Conservation (phyloP, 208 protist species). For the Porcisia hertigi region DNA sequence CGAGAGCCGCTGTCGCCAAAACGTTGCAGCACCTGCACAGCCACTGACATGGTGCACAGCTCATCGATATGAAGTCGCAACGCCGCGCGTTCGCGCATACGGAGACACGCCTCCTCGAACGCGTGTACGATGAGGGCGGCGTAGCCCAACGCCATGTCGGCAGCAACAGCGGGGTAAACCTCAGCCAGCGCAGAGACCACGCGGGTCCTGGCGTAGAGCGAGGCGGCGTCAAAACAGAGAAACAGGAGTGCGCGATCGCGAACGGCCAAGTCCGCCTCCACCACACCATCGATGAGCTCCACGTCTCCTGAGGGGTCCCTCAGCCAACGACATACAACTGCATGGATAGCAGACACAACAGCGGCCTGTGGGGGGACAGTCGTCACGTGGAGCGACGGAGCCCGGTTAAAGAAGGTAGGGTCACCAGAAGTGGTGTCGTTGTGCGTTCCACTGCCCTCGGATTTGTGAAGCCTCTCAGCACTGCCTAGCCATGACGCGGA, state of each 20-base stretch:
- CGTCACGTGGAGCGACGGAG: neutral
- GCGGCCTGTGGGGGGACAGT: neutral
- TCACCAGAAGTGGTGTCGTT: neutral
- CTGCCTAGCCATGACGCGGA: neutral
- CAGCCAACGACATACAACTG: neutral
- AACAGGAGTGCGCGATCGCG: conserved; percentile 10
- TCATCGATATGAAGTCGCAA: conserved; percentile 45
- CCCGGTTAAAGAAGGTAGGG: neutral
- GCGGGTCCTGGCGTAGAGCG: conserved; percentile 48
- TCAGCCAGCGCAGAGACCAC: conserved; percentile 25
- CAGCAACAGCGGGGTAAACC: conserved; percentile 1
- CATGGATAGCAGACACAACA: conserved; percentile 2
- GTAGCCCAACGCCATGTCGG: conserved; percentile 31
- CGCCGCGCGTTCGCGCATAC: conserved; percentile 19
- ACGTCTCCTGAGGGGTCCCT: neutral
- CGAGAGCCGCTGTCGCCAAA: conserved; percentile 1
- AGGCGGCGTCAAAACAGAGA: conserved; percentile 29
- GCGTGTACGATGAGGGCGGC: conserved; percentile 25
- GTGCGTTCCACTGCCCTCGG: neutral
- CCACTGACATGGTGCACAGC: conserved; percentile 56
- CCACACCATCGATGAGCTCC: neutral
- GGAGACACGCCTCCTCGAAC: conserved; percentile 45
- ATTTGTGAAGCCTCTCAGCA: neutral
- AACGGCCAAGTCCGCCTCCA: neutral
- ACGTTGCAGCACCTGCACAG: conserved; percentile 39